Evolutionary conservation across 441 rosid genomes (phyloP), one percentile per base, ranked within the genome.

Genomic region (Croton setiger): DNA sequence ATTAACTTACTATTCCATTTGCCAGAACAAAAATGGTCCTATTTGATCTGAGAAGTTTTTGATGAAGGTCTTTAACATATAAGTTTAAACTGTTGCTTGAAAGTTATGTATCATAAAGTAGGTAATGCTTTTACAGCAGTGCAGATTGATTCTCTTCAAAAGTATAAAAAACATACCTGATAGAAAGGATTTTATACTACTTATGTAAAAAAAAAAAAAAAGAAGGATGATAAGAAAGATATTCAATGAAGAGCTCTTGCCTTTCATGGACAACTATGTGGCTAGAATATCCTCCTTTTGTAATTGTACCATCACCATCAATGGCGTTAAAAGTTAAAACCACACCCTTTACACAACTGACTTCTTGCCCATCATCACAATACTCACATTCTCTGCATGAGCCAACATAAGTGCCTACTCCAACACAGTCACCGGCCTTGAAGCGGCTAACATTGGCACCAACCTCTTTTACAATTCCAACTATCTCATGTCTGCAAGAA

Each of bases 271-370:
- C 94, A 45, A 94, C 87, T 35, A 92, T 85, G 78, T 76, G 72
- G 74, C 76, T 82, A 11, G 96, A 90, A 80, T 92, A 92, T 23
- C 99, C 99, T 58, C 99, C 99, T 78, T 88, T 92, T 0, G 98
- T 92, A 74, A 87, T 58, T 0, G 89, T 83, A 20, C 99, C 94
- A 70, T 92, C 99, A 5, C 58, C 72, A 69, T 92, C 99, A 65
- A 79, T 72, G 56, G 35, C 82, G 73, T 94, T 87, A 74, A 92
- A 94, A 61, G 99, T 94, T 8, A 7, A 43, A 63, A 89, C 90
- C 20, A 72, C 12, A 0, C 85, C 87, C 78, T 85, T 85, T 18
- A 61, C 83, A 48, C 99, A 94, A 51, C 51, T 44, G 60, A 76
- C 76, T 83, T 94, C 98, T 37, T 72, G 67, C 31, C 80, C 72